Percentiles rank a stretch among this genome's conserved stretches.
These are phyloP conservation scores for Neocallimastix lanati DNA, from an alignment of 192 early-diverging fungal genomes.

Conservation along the genomic window DNA sequence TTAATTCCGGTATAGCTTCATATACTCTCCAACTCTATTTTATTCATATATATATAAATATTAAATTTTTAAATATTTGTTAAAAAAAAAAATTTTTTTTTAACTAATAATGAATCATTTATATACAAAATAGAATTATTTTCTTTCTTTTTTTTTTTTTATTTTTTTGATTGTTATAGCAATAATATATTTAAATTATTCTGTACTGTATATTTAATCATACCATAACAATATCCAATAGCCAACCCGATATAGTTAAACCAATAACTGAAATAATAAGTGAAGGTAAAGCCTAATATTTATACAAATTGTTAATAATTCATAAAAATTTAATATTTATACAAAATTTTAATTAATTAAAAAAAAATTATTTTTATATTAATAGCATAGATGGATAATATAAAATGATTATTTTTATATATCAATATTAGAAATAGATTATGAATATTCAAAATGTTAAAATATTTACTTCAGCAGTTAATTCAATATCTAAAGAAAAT, in stretches of 20 bases:
- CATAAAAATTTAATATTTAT: too few relatives aligned
- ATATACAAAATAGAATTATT: too few relatives aligned
- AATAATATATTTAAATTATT: too few relatives aligned
- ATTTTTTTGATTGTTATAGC: too few relatives aligned
- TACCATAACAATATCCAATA: conserved; percentile 48
- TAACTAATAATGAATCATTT: not conserved
- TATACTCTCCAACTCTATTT: conserved; percentile 36
- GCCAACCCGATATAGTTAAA: conserved; percentile 47
- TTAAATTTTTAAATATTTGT: conserved; percentile 14
- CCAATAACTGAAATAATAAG: conserved; percentile 51
- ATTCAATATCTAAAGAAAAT: not conserved
- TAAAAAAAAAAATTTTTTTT: not conserved
- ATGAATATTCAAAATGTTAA: not conserved
- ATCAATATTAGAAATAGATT: too few relatives aligned
- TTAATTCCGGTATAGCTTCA: conserved; percentile 42
- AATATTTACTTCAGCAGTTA: not conserved
- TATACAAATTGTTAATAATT: too few relatives aligned
- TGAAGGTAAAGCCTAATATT: conserved; percentile 35
- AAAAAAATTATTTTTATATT: too few relatives aligned
- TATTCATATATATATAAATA: not conserved
- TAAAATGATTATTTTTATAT: too few relatives aligned
- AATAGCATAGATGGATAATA: too few relatives aligned
- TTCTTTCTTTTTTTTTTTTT: too few relatives aligned
- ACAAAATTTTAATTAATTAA: too few relatives aligned
- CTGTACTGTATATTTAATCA: too few relatives aligned